phyloP scores from a whole-genome alignment of 352 stramenopile genomes.

The Blastocystis sp. region DNA sequence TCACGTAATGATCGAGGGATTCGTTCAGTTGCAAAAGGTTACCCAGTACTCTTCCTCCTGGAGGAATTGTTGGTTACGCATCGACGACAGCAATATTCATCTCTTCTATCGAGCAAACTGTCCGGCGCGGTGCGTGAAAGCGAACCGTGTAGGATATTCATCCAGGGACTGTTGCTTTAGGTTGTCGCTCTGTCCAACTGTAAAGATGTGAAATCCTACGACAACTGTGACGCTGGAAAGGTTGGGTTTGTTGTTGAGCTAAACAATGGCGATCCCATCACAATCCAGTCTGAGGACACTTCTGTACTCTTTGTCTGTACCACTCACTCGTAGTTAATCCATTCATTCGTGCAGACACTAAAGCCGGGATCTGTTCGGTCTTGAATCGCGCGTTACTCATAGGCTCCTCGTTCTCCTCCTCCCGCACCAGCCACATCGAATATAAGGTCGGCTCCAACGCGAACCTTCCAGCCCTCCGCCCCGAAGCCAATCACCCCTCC shows the following conservation, averaged over 20 bases:
- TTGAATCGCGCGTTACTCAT: background rate
- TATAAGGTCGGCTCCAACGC: too few species aligned
- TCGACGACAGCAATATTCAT: conserved; percentile 58
- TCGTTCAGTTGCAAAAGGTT: conserved; percentile 58
- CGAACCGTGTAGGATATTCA: background rate
- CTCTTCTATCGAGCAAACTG: conserved; percentile 57
- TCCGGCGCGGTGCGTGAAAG: conserved; percentile 45
- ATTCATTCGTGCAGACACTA: background rate
- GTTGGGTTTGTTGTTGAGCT: conserved; percentile 5
- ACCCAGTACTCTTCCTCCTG: conserved; percentile 57
- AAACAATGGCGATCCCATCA: conserved; percentile 14
- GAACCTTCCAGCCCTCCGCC: too few species aligned
- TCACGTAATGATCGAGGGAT: conserved; percentile 54
- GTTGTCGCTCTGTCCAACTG: conserved; percentile 37
- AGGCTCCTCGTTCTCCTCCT: background rate
- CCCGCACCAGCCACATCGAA: too few species aligned
- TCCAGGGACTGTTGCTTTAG: background rate
- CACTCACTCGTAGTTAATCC: background rate
- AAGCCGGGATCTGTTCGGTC: background rate
- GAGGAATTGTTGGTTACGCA: conserved; percentile 62
- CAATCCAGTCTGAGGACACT: conserved; percentile 25
- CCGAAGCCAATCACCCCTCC: background rate
- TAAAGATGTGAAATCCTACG: background rate
- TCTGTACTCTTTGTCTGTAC: background rate
- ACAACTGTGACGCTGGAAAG: background rate